phyloP scores from a whole-genome alignment of 139 green algal species.

The Chlamydomonas asymmetrica region DNA sequence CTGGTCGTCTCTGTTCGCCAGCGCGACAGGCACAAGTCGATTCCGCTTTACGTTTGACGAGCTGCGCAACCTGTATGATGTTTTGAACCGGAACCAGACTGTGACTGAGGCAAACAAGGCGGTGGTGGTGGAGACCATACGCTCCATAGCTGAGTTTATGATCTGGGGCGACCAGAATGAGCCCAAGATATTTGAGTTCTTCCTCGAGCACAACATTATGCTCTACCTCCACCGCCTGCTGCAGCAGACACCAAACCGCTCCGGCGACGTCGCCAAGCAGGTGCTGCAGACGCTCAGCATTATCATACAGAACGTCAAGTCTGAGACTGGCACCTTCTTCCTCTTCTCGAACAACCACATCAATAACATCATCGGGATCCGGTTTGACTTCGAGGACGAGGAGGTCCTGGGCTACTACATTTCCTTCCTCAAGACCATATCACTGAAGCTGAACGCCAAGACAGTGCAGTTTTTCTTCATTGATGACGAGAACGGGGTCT shows the following conservation, averaged over 20 bases:
- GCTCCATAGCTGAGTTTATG: conserved; percentile 93
- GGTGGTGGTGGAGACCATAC: conserved; percentile 88
- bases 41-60: conserved; percentile 64
- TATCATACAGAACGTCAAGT: conserved; percentile 95
- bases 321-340: conserved; percentile 89
- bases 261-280: conserved; percentile 67
- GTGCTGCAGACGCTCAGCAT: conserved; percentile 92
- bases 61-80: conserved; percentile 56
- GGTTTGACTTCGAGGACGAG: conserved; percentile 96
- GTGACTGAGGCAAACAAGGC: conserved; percentile 54
- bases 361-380: conserved; percentile 89
- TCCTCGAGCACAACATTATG: conserved; percentile 93
- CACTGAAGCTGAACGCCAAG: conserved; percentile 82
- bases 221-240: conserved; percentile 86
- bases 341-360: conserved; percentile 98
- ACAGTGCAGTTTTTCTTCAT: conserved; percentile 97
- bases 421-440: conserved; percentile 95
- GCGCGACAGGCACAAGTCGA: not conserved
- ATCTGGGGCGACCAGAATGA: conserved; percentile 99
- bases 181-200: conserved; percentile 92
- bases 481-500: conserved; percentile 27
- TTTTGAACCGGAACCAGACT: conserved; percentile 57
- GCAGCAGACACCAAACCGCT: conserved; percentile 68
- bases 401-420: conserved; percentile 98
- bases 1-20: conserved; percentile 23